phyloP scores from a whole-genome alignment of 345 rosid species.

The Streptanthus diversifolius region DNA sequence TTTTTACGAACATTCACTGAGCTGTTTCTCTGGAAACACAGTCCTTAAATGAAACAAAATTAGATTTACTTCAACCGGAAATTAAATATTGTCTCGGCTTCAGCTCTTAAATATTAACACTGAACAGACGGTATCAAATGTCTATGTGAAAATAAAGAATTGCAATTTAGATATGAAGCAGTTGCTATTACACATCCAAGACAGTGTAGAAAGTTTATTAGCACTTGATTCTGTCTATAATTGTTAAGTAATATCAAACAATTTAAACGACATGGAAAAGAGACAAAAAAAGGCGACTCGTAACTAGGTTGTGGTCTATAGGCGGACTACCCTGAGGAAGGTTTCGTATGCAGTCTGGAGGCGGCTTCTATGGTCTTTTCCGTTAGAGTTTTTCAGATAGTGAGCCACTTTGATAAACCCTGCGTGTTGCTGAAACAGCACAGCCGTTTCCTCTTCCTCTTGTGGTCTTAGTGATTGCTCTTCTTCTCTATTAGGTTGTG shows the following conservation, averaged over 20 bases:
- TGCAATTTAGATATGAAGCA: neutral
- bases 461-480: slow-evolving; percentile 20
- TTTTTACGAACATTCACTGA: neutral
- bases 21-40: neutral
- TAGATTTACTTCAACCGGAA: neutral
- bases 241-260: neutral
- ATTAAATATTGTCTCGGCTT: too few species aligned
- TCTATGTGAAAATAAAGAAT: neutral
- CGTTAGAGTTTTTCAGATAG: slow-evolving; percentile 46
- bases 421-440: slow-evolving; percentile 41
- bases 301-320: slow-evolving; percentile 7
- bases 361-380: slow-evolving; percentile 40
- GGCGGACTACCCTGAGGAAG: slow-evolving; percentile 35
- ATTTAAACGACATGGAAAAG: neutral
- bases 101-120: too few species aligned
- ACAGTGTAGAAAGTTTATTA: neutral
- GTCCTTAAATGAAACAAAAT: neutral
- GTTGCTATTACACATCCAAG: neutral
- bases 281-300: neutral
- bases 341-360: slow-evolving; percentile 48
- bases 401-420: slow-evolving; percentile 65
- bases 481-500: slow-evolving; percentile 31
- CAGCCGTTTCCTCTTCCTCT: slow-evolving; percentile 32
- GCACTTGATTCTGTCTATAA: slow-evolving; percentile 7
- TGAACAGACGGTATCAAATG: neutral